These are phyloP conservation scores for Aspergillus versicolor DNA, from an alignment of 2,329 filamentous ascomycete genomes.

Conservation along the genomic window DNA sequence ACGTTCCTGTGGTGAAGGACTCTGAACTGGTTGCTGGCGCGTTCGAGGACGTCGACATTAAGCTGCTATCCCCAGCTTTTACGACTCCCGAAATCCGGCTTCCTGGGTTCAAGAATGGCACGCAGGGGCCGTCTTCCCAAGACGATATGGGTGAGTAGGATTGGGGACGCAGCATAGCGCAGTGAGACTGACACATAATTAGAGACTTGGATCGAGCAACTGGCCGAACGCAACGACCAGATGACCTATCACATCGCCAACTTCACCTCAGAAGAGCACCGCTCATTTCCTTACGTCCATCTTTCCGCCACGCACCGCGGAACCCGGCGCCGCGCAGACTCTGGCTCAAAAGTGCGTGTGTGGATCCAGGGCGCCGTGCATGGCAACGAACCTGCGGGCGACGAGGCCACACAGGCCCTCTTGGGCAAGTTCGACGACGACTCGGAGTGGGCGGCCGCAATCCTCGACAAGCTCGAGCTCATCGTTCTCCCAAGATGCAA, in stretches of 20 bases:
- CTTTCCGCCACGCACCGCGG: neutral
- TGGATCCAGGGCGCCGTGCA: conserved; percentile 11
- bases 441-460: neutral
- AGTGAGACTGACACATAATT: neutral
- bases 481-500: conserved; percentile 2
- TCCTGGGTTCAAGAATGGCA: conserved; percentile 8
- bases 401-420: conserved; percentile 8
- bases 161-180: neutral
- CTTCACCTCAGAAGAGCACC: conserved; percentile 7
- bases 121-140: conserved; percentile 5
- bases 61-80: conserved; percentile 5
- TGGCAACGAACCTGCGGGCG: conserved; percentile 7
- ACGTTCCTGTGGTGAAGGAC: conserved; percentile 3
- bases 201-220: conserved; percentile 4
- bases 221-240: conserved; percentile 3
- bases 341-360: neutral
- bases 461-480: conserved; percentile 2
- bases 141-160: neutral
- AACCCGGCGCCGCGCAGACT: neutral
- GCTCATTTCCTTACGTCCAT: conserved; percentile 6
- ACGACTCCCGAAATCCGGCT: conserved; percentile 3
- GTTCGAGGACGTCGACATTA: neutral
- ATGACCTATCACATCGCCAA: conserved; percentile 5
- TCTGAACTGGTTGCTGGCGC: neutral
- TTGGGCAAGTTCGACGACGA: conserved; percentile 4